Conservation (phyloP, 116 monocot species). For the Papilionanthe hybrid region DNA sequence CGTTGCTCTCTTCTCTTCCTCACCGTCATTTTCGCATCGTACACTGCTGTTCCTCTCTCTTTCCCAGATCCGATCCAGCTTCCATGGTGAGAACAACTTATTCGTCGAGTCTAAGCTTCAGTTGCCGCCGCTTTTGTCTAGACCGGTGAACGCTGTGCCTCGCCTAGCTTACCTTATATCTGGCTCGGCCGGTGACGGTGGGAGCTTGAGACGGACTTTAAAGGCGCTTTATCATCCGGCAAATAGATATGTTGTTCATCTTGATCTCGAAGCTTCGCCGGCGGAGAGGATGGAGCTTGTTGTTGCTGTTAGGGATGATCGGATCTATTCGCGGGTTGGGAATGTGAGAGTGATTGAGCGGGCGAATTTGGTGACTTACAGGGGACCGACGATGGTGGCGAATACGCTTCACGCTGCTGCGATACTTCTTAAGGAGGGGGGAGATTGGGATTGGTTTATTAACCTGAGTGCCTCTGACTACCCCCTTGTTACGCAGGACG, state of each 20-base stretch:
- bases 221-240: constrained; percentile 39
- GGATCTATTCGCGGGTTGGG: constrained; percentile 21
- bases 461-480: constrained; percentile 50
- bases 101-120: constrained; percentile 33
- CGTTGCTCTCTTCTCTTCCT: constrained; percentile 11
- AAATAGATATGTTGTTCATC: constrained; percentile 38
- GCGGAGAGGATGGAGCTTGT: constrained; percentile 34
- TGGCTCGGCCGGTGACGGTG: constrained; percentile 43
- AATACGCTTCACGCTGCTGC: constrained; percentile 55
- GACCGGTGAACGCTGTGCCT: constrained; percentile 13
- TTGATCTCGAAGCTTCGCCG: constrained; percentile 41
- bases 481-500: constrained; percentile 47
- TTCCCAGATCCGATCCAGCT: constrained; percentile 1
- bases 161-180: constrained; percentile 47
- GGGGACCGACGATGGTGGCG: constrained; percentile 52
- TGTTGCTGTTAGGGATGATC: constrained; percentile 19
- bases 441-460: constrained; percentile 59
- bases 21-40: constrained; percentile 5
- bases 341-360: constrained; percentile 39
- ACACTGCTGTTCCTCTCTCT: not conserved
- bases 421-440: constrained; percentile 36
- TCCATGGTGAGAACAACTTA: not conserved
- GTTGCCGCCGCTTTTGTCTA: not conserved
- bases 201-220: constrained; percentile 28
- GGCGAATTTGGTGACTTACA: constrained; percentile 48